Conservation (phyloP, 345 rosid genomes). For the Jatropha curcas region DNA sequence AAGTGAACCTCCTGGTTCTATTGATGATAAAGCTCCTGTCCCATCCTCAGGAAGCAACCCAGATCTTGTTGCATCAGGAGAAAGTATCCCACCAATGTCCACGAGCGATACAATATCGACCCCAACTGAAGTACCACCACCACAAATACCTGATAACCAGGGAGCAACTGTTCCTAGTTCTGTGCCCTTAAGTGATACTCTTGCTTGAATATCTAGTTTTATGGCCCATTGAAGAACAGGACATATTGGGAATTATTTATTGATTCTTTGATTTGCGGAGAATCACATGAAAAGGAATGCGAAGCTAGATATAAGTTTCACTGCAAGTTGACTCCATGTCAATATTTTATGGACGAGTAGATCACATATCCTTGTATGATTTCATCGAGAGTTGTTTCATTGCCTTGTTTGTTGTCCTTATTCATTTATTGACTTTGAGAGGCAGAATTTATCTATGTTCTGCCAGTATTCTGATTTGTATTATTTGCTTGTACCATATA, state of each 20-base stretch:
- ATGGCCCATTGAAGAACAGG: background rate
- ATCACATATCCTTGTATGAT: too few relatives aligned
- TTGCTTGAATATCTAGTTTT: background rate
- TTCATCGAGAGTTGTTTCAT: too few relatives aligned
- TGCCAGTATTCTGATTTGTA: too few relatives aligned
- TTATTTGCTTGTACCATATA: too few relatives aligned
- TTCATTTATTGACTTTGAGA: too few relatives aligned
- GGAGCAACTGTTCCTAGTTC: conserved; percentile 22
- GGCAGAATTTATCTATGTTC: too few relatives aligned
- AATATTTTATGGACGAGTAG: too few relatives aligned
- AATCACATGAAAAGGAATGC: too few relatives aligned
- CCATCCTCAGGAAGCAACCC: conserved; percentile 34
- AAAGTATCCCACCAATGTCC: conserved; percentile 26
- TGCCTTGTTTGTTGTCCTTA: too few relatives aligned
- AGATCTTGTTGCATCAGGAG: conserved; percentile 33
- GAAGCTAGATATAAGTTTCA: too few relatives aligned
- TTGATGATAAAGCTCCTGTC: conserved; percentile 35
- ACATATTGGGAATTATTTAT: background rate
- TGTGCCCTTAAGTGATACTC: conserved; percentile 19
- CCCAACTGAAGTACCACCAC: conserved; percentile 17
- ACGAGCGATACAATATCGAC: conserved; percentile 9
- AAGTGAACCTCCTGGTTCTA: conserved; percentile 33
- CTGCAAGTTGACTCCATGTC: too few relatives aligned
- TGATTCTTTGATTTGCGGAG: conserved; percentile 9
- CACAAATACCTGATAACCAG: conserved; percentile 31